Conservation (phyloP, 2,329 filamentous ascomycete genomes). For the Penicillium sp. region DNA sequence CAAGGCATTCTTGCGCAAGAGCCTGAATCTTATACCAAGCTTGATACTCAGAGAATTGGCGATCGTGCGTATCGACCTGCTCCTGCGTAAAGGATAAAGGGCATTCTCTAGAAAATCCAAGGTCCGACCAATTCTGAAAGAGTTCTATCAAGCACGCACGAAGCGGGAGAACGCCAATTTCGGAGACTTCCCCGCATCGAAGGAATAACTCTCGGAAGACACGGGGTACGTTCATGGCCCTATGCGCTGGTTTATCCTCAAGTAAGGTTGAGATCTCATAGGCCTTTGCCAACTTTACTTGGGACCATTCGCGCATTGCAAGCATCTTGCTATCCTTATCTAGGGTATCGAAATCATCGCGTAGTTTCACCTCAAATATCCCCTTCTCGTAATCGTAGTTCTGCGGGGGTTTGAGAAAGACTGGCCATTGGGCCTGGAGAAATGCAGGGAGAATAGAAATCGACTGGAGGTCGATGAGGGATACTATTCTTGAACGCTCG, state of each 20-base stretch:
- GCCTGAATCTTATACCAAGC: conserved; percentile 27
- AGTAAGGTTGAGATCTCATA: conserved; percentile 32
- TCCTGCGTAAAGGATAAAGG: conserved; percentile 32
- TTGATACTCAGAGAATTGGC: conserved; percentile 34
- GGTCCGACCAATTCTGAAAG: conserved; percentile 27
- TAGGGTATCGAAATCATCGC: conserved; percentile 16
- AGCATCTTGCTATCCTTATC: conserved; percentile 18
- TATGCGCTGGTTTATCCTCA: conserved; percentile 24
- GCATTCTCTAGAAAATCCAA: conserved; percentile 28
- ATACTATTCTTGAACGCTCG: conserved; percentile 22
- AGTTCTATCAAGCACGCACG: conserved; percentile 36
- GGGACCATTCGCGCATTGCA: conserved; percentile 18
- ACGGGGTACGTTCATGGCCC: conserved; percentile 27
- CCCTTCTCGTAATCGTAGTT: conserved; percentile 23
- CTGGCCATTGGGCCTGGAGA: conserved; percentile 30
- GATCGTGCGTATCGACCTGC: conserved; percentile 30
- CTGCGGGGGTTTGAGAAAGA: conserved; percentile 26
- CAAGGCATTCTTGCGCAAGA: conserved; percentile 31
- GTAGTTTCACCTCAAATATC: conserved; percentile 16
- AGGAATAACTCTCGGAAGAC: conserved; percentile 36
- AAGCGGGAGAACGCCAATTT: conserved; percentile 34
- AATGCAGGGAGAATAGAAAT: conserved; percentile 29
- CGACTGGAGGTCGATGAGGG: conserved; percentile 29
- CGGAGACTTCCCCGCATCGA: conserved; percentile 30
- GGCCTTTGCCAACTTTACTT: conserved; percentile 28